Base-by-base conservation (phyloP, 257 asterid genomes). In the Nicotiana attenuata region DNA sequence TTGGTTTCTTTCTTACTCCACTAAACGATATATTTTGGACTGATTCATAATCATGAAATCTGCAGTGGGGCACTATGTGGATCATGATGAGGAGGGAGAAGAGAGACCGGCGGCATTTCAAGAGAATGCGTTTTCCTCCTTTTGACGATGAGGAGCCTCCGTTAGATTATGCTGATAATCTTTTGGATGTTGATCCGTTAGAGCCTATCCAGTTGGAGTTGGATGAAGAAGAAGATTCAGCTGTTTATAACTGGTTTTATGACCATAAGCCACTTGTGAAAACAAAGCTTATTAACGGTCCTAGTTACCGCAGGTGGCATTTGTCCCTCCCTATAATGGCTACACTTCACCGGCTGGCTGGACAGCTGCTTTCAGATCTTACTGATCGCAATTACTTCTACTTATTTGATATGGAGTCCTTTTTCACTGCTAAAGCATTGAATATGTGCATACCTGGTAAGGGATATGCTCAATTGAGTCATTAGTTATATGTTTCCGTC, bases 41-140 rank as follows among this genome's bases (percentile, higher is more conserved):
- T 47, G 75, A 65, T 20, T 11, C 29, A 45, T 78, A 31, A 65
- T 80, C 15, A 55, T 82, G 31, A 13, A 80, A 80, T 47, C 65
- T 87, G 47, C 91, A 95, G 98, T 96, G 99, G 99, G 99, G 99
- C 53, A 87, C 97, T 3, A 96, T 96, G 99, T 96, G 99, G 99
- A 96, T 96, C 77, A 96, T 96, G 99, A 94, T 96, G 99, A 89
- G 99, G 57, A 90, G 99, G 84, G 99, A 96, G 91, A 96, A 96
- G 92, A 90, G 99, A 87, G 99, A 96, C 86, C 84, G 99, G 1
- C 90, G 98, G 0, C 98, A 96, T 91, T 96, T 96, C 88, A 96
- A 96, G 90, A 96, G 99, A 75, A 96, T 96, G 98, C 92, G 98
- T 26, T 96, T 96, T 84, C 99, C 99, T 50, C 98, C 99, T 59